Conservation (phyloP, 2,329 filamentous ascomycete genomes). For the Penicillium hordei region DNA sequence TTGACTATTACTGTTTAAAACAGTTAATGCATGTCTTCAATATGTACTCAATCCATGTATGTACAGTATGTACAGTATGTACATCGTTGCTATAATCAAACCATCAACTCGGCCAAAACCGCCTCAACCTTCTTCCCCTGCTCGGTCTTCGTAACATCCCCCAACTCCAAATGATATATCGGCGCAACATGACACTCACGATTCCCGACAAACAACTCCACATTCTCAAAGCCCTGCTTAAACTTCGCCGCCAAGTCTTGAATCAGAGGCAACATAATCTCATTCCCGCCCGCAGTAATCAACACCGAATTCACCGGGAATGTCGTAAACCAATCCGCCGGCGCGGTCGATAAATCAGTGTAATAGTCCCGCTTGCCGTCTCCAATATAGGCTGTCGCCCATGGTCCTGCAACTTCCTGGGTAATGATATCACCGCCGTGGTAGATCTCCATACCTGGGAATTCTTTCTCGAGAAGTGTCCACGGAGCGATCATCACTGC, state of each 20-base stretch:
- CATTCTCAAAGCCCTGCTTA: conserved; percentile 38
- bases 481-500: conserved; percentile 60
- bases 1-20: no score
- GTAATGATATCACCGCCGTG: conserved; percentile 54
- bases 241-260: conserved; percentile 51
- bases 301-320: conserved; percentile 52
- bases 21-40: not conserved
- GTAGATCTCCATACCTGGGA: conserved; percentile 47
- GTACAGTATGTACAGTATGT: not conserved
- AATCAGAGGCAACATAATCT: conserved; percentile 59
- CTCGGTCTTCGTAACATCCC: conserved; percentile 38
- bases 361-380: conserved; percentile 49
- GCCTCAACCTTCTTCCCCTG: conserved; percentile 42
- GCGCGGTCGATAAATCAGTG: conserved; percentile 53
- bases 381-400: conserved; percentile 52
- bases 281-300: conserved; percentile 56
- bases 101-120: conserved; percentile 33
- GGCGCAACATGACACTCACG: conserved; percentile 46
- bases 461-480: conserved; percentile 52
- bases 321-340: conserved; percentile 54
- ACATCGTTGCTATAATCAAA: not conserved
- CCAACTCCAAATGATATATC: conserved; percentile 41
- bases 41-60: not conserved
- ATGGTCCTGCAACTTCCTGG: conserved; percentile 42
- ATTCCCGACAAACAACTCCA: conserved; percentile 38